Conservation (phyloP, 2,329 filamentous ascomycete species). For the Colletotrichum echinochloae region DNA sequence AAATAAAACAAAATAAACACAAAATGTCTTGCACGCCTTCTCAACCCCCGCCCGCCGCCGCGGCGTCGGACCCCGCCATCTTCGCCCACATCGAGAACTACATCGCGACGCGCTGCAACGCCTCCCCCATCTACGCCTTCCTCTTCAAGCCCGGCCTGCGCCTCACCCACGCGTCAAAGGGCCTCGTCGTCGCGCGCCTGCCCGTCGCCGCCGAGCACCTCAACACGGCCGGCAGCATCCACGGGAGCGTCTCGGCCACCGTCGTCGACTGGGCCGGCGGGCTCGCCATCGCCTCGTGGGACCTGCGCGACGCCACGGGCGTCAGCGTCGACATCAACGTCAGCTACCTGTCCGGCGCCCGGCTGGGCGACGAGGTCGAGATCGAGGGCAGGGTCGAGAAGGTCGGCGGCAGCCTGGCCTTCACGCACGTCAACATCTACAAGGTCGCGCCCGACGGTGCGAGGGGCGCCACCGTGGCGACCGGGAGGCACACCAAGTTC, state of each 20-base stretch:
- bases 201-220: conserved; percentile 41
- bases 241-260: conserved; percentile 78
- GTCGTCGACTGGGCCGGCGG: conserved; percentile 81
- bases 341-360: conserved; percentile 73
- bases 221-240: conserved; percentile 65
- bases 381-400: conserved; percentile 74
- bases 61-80: conserved; percentile 39
- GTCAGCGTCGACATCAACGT: conserved; percentile 82
- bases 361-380: conserved; percentile 74
- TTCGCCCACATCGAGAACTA: conserved; percentile 43
- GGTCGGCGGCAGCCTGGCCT: conserved; percentile 75
- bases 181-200: conserved; percentile 42
- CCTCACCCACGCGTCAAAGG: conserved; percentile 43
- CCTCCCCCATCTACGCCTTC: conserved; percentile 43
- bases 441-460: conserved; percentile 36
- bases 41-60: conserved; percentile 16
- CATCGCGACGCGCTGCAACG: conserved; percentile 43
- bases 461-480: conserved; percentile 35
- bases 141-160: conserved; percentile 40
- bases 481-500: conserved; percentile 41
- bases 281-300: conserved; percentile 76
- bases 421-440: conserved; percentile 49
- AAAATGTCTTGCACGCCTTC: conserved; percentile 31
- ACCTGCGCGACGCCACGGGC: conserved; percentile 71
- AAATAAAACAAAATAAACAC: not conserved